Conservation (phyloP, 257 asterid genomes). For the Anisodus acutangulus region DNA sequence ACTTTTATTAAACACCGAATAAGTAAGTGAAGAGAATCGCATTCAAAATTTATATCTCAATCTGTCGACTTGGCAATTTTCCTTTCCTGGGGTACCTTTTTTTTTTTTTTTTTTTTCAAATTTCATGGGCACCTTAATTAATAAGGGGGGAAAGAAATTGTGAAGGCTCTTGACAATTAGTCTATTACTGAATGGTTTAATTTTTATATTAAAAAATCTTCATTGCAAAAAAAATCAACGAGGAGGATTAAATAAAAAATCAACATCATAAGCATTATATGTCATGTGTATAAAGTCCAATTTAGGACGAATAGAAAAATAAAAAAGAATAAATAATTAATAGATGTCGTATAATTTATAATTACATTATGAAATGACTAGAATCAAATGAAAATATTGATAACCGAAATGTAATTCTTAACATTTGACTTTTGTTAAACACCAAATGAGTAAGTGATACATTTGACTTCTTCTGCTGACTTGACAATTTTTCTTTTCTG, state of each 20-base stretch:
- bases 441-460: neutral
- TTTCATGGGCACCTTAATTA: neutral
- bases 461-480: no score
- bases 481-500: neutral
- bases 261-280: neutral
- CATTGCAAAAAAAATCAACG: neutral
- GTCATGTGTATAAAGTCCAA: neutral
- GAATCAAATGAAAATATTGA: neutral
- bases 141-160: neutral
- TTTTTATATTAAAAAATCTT: neutral
- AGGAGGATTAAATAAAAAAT: neutral
- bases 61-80: neutral
- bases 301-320: neutral
- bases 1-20: neutral
- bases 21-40: neutral
- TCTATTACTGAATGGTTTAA: neutral
- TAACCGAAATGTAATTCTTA: neutral
- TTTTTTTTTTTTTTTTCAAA: neutral
- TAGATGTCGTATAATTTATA: neutral
- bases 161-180: neutral
- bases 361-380: neutral
- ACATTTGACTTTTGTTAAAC: neutral
- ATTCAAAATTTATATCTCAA: no score
- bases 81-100: neutral
- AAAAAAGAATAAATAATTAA: neutral